phyloP scores from a whole-genome alignment of 129 eudicot species.

The Apium graveolens region DNA sequence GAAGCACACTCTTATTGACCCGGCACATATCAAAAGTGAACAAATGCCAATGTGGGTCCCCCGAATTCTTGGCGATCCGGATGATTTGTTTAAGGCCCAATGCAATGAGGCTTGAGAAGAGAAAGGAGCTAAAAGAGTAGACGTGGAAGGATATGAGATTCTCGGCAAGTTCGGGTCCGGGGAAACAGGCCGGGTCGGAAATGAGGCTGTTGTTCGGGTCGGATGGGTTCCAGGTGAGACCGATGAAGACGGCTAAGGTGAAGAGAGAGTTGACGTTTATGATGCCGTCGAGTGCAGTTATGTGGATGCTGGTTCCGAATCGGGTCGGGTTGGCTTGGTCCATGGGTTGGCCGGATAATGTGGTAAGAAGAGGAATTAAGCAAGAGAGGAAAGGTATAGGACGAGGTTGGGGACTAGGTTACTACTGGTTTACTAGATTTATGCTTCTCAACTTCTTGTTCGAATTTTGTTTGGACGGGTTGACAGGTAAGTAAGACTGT shows the following conservation, averaged over 20 bases:
- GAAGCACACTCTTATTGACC: conserved; percentile 43
- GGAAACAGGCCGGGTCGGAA: conserved; percentile 28
- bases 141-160: conserved; percentile 73
- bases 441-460: not conserved
- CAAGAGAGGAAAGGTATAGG: not conserved
- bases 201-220: conserved; percentile 55
- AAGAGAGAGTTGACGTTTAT: conserved; percentile 73
- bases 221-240: conserved; percentile 80
- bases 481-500: not conserved
- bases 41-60: conserved; percentile 23
- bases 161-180: conserved; percentile 46
- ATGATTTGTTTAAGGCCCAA: conserved; percentile 77
- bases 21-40: conserved; percentile 43
- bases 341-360: conserved; percentile 1
- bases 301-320: conserved; percentile 60
- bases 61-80: conserved; percentile 34
- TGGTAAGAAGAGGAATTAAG: no score
- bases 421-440: not conserved
- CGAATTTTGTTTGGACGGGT: not conserved
- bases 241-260: conserved; percentile 91
- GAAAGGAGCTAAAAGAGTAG: conserved; percentile 81
- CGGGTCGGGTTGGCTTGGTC: conserved; percentile 13
- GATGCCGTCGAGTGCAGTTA: conserved; percentile 75
- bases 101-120: conserved; percentile 86
- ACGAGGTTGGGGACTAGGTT: no score